Conservation (phyloP, 2,329 filamentous ascomycete genomes). For the Orbilia ellipsospora region DNA sequence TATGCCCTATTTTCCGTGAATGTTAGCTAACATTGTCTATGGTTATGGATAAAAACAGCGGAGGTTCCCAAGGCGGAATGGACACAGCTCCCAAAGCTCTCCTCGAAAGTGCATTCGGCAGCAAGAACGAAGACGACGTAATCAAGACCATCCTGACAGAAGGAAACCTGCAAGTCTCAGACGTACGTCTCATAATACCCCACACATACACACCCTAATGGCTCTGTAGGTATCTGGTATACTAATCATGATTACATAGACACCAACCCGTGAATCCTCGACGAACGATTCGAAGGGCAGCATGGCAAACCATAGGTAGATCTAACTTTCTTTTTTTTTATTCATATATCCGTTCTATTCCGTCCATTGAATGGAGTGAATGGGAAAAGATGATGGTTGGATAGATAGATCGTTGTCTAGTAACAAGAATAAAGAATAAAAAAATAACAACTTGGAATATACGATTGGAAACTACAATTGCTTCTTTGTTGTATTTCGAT, state of each 20-base stretch:
- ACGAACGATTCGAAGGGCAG: conserved; percentile 51
- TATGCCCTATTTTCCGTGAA: neutral
- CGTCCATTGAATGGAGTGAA: neutral
- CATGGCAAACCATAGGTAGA: conserved; percentile 49
- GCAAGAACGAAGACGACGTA: conserved; percentile 31
- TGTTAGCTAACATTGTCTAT: too few relatives aligned
- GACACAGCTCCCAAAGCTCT: conserved; percentile 41
- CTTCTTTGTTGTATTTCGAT: too few relatives aligned
- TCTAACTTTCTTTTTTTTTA: conserved; percentile 21
- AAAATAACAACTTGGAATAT: too few relatives aligned
- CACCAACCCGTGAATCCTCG: conserved; percentile 21
- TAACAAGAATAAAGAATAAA: too few relatives aligned
- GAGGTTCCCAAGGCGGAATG: conserved; percentile 46
- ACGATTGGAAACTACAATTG: too few relatives aligned
- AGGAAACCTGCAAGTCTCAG: conserved; percentile 25
- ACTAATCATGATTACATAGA: neutral
- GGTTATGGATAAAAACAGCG: conserved; percentile 13
- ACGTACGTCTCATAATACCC: conserved; percentile 14
- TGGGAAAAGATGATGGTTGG: neutral
- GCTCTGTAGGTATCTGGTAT: neutral
- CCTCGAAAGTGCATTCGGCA: conserved; percentile 39
- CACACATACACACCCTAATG: neutral
- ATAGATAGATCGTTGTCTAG: too few relatives aligned
- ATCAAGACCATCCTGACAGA: conserved; percentile 40
- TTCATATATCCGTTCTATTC: conserved; percentile 18